phyloP scores from a whole-genome alignment of 2,329 filamentous ascomycete genomes.

The Monascus ruber region DNA sequence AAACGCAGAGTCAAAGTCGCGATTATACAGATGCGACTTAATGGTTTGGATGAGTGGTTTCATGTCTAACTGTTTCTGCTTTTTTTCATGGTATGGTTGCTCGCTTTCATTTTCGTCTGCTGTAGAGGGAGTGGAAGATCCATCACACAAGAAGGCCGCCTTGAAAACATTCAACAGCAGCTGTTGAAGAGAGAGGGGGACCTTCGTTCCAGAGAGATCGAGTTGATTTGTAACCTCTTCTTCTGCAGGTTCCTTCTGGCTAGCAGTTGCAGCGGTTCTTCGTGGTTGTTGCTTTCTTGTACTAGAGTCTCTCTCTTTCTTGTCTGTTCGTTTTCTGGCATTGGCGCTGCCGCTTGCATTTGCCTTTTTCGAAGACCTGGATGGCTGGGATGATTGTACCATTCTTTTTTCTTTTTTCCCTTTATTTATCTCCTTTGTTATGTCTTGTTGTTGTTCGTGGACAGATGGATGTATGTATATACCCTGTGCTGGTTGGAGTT shows the following conservation, averaged over 20 bases:
- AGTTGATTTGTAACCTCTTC: conserved; percentile 6
- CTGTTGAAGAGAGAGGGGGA: conserved; percentile 52
- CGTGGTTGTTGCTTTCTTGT: neutral
- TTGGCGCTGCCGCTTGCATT: neutral
- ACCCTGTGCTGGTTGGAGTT: neutral
- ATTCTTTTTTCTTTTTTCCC: neutral
- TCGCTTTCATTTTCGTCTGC: conserved; percentile 7
- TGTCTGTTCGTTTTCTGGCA: neutral
- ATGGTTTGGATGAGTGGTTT: conserved; percentile 60
- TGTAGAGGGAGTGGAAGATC: no score
- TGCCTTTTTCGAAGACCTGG: neutral
- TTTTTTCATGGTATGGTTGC: conserved; percentile 1
- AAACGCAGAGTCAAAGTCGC: conserved; percentile 77
- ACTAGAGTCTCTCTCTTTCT: neutral
- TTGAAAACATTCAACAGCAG: conserved; percentile 62
- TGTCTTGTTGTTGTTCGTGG: neutral
- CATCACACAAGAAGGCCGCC: conserved; percentile 42
- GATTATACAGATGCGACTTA: conserved; percentile 73
- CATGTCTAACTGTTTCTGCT: conserved; percentile 19
- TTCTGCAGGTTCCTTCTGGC: neutral
- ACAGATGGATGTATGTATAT: neutral
- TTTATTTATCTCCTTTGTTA: neutral
- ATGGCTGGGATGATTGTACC: neutral
- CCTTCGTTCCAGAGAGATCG: conserved; percentile 14
- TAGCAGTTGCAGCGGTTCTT: neutral